Evolutionary conservation across 2,329 filamentous ascomycete species (phyloP).

Genomic region (Fusarium incarnatum): DNA sequence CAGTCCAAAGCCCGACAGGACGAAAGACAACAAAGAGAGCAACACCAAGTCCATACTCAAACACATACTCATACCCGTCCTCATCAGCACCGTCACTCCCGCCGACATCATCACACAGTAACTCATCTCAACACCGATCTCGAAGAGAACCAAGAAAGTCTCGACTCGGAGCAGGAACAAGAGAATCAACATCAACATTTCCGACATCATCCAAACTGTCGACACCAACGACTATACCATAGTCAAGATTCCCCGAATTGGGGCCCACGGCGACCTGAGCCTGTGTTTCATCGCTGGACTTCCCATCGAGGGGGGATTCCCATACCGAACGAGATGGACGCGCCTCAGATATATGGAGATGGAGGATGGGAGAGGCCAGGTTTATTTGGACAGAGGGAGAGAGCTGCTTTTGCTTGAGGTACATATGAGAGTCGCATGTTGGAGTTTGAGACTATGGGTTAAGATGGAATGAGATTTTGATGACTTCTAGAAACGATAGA

Average conservation of each 20-base stretch:
- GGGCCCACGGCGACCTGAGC: constrained; percentile 14
- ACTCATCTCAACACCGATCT: background rate
- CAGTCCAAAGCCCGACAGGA: background rate
- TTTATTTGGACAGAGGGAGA: constrained; percentile 1
- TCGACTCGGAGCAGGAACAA: background rate
- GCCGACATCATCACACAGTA: background rate
- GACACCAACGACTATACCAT: constrained; percentile 19
- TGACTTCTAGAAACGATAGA: background rate
- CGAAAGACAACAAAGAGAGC: background rate
- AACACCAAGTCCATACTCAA: background rate
- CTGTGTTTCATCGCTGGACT: background rate
- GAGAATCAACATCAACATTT: background rate
- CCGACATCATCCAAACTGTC: constrained; percentile 1
- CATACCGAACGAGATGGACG: constrained; percentile 41
- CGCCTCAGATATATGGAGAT: constrained; percentile 37
- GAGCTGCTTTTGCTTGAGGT: background rate
- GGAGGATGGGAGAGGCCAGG: background rate
- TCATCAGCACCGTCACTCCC: background rate
- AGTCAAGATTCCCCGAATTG: background rate
- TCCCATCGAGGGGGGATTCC: background rate
- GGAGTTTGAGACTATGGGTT: background rate
- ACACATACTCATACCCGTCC: background rate
- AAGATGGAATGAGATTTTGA: background rate
- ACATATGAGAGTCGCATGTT: background rate
- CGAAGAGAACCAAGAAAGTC: background rate